phyloP scores from a whole-genome alignment of 2,329 filamentous ascomycete genomes.

The Xylaria sp. region DNA sequence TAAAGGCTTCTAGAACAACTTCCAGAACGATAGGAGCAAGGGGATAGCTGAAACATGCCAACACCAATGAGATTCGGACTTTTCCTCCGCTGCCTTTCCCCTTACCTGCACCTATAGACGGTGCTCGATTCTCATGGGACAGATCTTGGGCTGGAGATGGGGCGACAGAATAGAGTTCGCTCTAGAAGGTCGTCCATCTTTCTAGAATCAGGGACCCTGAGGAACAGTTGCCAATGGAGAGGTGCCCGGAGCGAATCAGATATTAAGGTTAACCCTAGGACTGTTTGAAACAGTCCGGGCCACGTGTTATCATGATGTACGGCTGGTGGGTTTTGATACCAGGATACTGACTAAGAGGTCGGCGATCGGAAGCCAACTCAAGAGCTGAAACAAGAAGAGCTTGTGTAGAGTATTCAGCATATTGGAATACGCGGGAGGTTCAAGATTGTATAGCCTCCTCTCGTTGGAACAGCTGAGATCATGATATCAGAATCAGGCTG shows the following conservation, averaged over 20 bases:
- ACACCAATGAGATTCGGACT: neutral
- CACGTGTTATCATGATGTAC: neutral
- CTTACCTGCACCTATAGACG: neutral
- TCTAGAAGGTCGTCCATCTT: neutral
- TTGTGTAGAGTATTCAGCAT: neutral
- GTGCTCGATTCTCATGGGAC: neutral
- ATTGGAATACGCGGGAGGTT: neutral
- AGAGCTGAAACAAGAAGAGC: neutral
- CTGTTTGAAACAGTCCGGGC: slow-evolving; percentile 5
- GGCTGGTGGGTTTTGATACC: neutral
- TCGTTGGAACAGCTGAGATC: neutral
- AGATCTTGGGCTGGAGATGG: neutral
- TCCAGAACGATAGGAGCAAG: slow-evolving; percentile 9
- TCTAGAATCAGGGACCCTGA: neutral
- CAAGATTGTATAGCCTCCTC: neutral
- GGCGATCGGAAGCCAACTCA: neutral
- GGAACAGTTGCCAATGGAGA: neutral
- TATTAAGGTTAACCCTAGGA: neutral
- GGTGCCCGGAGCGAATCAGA: neutral
- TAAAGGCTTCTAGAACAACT: slow-evolving; percentile 19
- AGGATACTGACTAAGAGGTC: neutral
- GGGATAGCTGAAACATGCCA: too few relatives aligned
- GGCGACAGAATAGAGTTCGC: neutral
- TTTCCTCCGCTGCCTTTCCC: neutral
- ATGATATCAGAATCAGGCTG: neutral